Base-by-base conservation (phyloP, 495 filamentous ascomycete genomes). In the Podospora tetraspora region DNA sequence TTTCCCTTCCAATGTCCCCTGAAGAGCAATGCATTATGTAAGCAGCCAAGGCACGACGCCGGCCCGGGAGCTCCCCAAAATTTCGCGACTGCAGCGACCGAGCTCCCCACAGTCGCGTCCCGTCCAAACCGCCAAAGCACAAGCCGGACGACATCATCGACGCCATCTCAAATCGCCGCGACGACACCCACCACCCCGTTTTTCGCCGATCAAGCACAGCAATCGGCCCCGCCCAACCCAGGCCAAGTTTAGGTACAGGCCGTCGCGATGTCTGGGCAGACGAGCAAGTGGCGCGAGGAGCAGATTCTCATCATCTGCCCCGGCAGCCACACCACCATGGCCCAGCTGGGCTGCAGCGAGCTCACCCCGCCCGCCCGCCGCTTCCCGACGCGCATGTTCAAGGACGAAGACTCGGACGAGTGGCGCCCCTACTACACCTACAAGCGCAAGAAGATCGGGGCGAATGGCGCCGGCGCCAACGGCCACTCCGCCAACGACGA, bases 381-480 rank as follows among this genome's bases (percentile, higher is more conserved):
- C 70, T 85, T 97, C 71, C 87, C 89, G 21, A 96, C 94, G 72
- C 90, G 95, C 81, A 96, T 99, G 93, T 99, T 98, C 77, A 88
- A 87, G 4, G 91, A 89, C 27, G 88, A 92, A 60, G 90, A 91
- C 66, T 82, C 84, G 70, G 90, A 90, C 58, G 88, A 94, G 74
- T 99, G 85, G 81, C 91, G 93, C 71, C 93, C 94, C 12, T 89
- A 90, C 73, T 91, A 90, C 74, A 89, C 96, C 10, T 90, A 87
- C 71, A 89, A 91, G 80, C 82, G 85, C 27, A 85, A 84, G 76
- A 91, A 89, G 77, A 77, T 77, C 61, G 80, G 84, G 52, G 69
- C 79, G 73, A 29, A 65, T 61, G 67, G 63, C 24, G 72, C 56
- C 4, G 74, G 60, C 60, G 70, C 65, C 21, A 70, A 65, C 19